Evolutionary conservation across 2,329 filamentous ascomycete species (phyloP), one percentile per base, ranked within the genome.

Genomic region (Aaosphaeria pasadenensis): DNA sequence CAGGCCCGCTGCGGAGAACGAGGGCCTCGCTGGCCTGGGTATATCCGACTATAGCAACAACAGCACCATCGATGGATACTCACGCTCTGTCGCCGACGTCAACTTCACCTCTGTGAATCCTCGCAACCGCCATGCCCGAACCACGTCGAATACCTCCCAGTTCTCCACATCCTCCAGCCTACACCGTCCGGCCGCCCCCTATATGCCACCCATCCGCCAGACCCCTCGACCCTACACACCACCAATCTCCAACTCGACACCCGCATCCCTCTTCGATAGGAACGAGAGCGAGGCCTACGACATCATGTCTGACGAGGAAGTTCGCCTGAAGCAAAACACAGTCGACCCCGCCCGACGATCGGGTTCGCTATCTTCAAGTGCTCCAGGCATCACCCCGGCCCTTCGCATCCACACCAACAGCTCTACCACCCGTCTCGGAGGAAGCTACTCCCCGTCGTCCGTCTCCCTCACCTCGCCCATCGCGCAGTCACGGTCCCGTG

Each of bases 191-290:
- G 75, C 74, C 29, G 75, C 75, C 30, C 74, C 77, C 33, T 81
- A 80, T 57, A 69, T 80, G 44, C 77, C 81, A 55, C 74, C 79
- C 1, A 77, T 83, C 72, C 77, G 79, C 45, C 80, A 81, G 56
- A 76, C 74, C 4, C 79, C 78, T 7, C 72, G 76, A 42, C 74
- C 77, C 6, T 81, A 78, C 64, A 80, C 78, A 4, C 77, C 79
- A 36, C 77, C 79, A 24, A 65, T 76, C 32, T 73, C 74, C 40
- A 72, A 74, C 43, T 78, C 78, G 1, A 74, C 75, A 43, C 74
- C 79, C 28, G 71, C 70, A 1, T 81, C 79, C 1, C 58, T 74
- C n/a, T 66, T 71, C 17, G 76, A 73, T 44, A 24, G 17, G 17
- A 73, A 74, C 48, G 63, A 73, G 17, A 66, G 71, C 13, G 73